Evolutionary conservation across 2,329 filamentous ascomycete species (phyloP).

Genomic region (Colletotrichum sp.): DNA sequence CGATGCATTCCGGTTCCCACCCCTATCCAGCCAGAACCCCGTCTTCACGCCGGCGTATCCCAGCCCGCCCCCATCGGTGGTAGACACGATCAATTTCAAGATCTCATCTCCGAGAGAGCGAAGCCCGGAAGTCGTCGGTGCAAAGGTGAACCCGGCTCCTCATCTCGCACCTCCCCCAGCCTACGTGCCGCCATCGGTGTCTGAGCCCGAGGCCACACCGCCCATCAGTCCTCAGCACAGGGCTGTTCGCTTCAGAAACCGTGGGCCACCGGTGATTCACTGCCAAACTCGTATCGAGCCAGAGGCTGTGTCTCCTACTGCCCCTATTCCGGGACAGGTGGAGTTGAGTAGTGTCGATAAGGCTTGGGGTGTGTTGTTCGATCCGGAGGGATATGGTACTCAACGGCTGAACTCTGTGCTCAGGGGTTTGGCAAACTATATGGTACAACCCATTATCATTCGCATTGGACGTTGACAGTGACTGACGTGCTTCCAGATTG

Average conservation of each 20-base stretch:
- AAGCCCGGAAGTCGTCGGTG: neutral
- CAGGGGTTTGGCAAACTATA: constrained; percentile 72
- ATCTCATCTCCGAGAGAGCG: neutral
- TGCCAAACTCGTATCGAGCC: neutral
- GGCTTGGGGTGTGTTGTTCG: constrained; percentile 80
- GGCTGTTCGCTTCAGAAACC: constrained; percentile 8
- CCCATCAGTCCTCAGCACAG: neutral
- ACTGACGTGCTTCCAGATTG: constrained; percentile 26
- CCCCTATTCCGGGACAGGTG: neutral
- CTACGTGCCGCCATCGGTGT: neutral
- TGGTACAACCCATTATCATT: constrained; percentile 54
- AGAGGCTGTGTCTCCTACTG: neutral
- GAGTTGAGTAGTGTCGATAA: constrained; percentile 68
- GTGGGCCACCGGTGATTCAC: constrained; percentile 9
- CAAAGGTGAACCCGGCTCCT: neutral
- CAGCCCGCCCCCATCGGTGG: neutral
- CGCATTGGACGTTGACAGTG: too few species aligned
- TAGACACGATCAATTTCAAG: neutral
- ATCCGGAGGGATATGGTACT: constrained; percentile 69
- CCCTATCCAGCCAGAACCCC: neutral
- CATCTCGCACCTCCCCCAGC: neutral
- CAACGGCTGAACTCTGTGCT: constrained; percentile 72
- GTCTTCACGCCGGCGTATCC: neutral
- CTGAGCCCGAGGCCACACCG: neutral
- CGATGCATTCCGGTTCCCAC: neutral